Evolutionary conservation across 768 basidiomycete genomes (phyloP).

Genomic region (Tylopilus sp.): DNA sequence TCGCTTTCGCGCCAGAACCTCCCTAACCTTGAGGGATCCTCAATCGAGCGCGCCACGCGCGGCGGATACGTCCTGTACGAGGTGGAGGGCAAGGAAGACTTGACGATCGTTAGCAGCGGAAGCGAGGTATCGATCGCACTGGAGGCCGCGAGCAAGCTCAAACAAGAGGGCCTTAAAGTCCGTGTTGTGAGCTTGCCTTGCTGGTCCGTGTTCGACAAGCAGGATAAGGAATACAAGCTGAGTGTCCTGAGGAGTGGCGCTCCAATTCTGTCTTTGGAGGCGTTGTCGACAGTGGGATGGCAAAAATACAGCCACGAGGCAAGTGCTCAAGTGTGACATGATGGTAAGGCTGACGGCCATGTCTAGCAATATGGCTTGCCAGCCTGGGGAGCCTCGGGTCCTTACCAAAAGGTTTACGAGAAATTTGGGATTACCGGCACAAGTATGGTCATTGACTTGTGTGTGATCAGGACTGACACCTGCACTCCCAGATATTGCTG

Average conservation of each 20-base stretch:
- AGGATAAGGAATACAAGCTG: constrained; percentile 74
- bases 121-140: constrained; percentile 87
- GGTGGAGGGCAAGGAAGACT: constrained; percentile 62
- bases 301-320: constrained; percentile 85
- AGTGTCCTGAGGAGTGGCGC: constrained; percentile 86
- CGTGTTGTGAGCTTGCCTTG: constrained; percentile 88
- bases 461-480: constrained; percentile 9
- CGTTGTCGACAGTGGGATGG: constrained; percentile 81
- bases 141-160: constrained; percentile 81
- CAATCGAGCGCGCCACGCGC: constrained; percentile 76
- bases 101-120: constrained; percentile 88
- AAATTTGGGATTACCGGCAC: constrained; percentile 82
- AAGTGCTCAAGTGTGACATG: constrained; percentile 10
- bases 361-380: constrained; percentile 64
- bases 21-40: constrained; percentile 85
- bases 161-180: constrained; percentile 71
- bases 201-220: constrained; percentile 84
- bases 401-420: constrained; percentile 87
- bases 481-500: constrained; percentile 59
- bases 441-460: constrained; percentile 42
- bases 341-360: background rate
- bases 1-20: constrained; percentile 88
- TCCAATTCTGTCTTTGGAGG: constrained; percentile 88
- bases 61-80: constrained; percentile 93
- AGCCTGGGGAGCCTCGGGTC: constrained; percentile 86